Evolutionary conservation across 2,329 filamentous ascomycete species (phyloP).

Genomic region (Ophiocordyceps camponoti-floridani): DNA sequence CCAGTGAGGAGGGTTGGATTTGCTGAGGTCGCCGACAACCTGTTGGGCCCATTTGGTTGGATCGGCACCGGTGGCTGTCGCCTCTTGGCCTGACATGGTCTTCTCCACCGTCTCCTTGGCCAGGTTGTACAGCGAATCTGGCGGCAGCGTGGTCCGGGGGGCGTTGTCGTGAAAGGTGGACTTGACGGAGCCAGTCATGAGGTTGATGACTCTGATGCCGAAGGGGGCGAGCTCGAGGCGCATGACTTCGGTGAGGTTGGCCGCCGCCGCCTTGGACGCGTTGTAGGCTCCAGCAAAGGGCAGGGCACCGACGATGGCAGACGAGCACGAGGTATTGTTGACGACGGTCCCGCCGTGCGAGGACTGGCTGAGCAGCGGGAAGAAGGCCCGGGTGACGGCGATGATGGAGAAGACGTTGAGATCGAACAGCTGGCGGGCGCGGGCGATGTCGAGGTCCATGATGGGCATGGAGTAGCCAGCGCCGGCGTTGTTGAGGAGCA

Average conservation of each 20-base stretch:
- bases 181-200: background rate
- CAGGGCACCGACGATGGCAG: background rate
- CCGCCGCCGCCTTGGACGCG: background rate
- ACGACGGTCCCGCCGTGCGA: background rate
- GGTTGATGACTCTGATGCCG: background rate
- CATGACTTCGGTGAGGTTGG: background rate
- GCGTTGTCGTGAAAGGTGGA: background rate
- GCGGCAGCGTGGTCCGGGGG: background rate
- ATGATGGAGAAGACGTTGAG: background rate
- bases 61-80: background rate
- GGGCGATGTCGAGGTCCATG: constrained; percentile 2
- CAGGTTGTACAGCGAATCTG: background rate
- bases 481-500: constrained; percentile 13
- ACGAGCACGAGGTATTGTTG: background rate
- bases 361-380: background rate
- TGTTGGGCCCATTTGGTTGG: background rate
- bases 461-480: constrained; percentile 8
- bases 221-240: background rate
- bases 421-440: background rate
- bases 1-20: background rate
- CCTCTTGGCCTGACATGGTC: background rate
- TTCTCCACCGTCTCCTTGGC: background rate
- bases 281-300: background rate
- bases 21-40: background rate
- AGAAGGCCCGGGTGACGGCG: background rate